Evolutionary conservation across 441 rosid species (phyloP).

Genomic region (Cnidoscolus chayamansa): DNA sequence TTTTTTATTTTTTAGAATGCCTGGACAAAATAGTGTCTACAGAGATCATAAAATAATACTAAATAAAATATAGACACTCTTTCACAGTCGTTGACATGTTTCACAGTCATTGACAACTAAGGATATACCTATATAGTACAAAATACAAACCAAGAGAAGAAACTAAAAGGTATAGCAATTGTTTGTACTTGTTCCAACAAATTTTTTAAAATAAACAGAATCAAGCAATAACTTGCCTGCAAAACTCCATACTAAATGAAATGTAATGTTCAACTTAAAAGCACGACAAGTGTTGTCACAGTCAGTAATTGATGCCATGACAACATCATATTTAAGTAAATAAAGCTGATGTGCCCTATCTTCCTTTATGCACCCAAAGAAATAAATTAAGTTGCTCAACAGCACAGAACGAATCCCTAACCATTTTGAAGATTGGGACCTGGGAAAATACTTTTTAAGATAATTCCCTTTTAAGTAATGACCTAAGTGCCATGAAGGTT

Average conservation of each 20-base stretch:
- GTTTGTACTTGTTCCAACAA: background rate
- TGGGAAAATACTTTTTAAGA: background rate
- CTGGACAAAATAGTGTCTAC: too few relatives aligned
- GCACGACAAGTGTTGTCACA: too few relatives aligned
- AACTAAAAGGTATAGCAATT: background rate
- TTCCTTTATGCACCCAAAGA: background rate
- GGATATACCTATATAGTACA: background rate
- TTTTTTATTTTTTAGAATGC: too few relatives aligned
- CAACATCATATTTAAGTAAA: background rate
- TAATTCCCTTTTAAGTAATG: background rate
- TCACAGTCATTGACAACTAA: background rate
- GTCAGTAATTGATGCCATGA: too few relatives aligned
- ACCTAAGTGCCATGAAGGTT: background rate
- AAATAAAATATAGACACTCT: background rate
- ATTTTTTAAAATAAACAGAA: background rate
- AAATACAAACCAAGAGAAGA: background rate
- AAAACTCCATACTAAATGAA: background rate
- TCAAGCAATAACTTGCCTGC: background rate
- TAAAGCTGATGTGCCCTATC: constrained; percentile 5
- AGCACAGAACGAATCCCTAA: background rate
- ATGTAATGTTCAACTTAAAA: too few relatives aligned
- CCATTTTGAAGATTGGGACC: background rate
- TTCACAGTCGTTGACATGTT: background rate
- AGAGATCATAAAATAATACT: background rate
- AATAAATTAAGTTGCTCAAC: background rate